A percentile compares a stretch with the other conserved stretches of the same genome.
These are phyloP conservation scores for Candida germanica DNA, from an alignment of 805 yeast species.

Conservation along the genomic window DNA sequence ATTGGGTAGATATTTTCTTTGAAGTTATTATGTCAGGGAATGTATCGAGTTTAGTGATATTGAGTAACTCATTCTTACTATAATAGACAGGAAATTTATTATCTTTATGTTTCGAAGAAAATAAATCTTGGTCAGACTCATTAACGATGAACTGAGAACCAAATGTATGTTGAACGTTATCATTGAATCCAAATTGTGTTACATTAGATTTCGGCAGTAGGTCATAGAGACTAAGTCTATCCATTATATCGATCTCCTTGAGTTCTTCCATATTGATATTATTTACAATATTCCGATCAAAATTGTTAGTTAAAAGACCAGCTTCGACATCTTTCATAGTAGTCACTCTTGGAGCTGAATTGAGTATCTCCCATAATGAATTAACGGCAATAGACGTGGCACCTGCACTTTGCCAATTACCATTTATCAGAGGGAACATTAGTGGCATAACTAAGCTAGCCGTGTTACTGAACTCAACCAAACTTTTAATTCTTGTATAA, in stretches of 20 bases:
- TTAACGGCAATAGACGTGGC: constrained; percentile 23
- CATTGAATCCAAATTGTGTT: constrained; percentile 10
- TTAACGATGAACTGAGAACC: constrained; percentile 5
- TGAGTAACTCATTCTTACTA: constrained; percentile 15
- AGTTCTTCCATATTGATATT: constrained; percentile 22
- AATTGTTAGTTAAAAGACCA: constrained; percentile 38
- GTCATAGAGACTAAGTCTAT: constrained; percentile 6
- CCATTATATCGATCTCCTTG: constrained; percentile 1
- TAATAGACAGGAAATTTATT: constrained; percentile 3
- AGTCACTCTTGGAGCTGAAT: constrained; percentile 22
- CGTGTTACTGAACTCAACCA: constrained; percentile 43
- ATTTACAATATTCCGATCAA: constrained; percentile 48
- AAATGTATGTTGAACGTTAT: constrained; percentile 3
- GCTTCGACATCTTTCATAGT: constrained; percentile 46
- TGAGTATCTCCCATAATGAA: constrained; percentile 37
- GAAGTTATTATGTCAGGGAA: constrained; percentile 22
- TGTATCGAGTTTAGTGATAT: constrained; percentile 24
- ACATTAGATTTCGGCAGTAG: not conserved
- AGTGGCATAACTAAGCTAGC: constrained; percentile 61
- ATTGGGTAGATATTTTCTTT: constrained; percentile 17
- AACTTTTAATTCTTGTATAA: constrained; percentile 44
- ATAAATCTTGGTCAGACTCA: constrained; percentile 4
- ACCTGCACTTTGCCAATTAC: constrained; percentile 23
- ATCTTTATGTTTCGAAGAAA: not conserved
- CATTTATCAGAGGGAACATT: constrained; percentile 12